Evolutionary conservation across 495 filamentous ascomycete species (phyloP), one percentile per base, ranked within the genome.

Genomic region (Penicillium mononematosum): DNA sequence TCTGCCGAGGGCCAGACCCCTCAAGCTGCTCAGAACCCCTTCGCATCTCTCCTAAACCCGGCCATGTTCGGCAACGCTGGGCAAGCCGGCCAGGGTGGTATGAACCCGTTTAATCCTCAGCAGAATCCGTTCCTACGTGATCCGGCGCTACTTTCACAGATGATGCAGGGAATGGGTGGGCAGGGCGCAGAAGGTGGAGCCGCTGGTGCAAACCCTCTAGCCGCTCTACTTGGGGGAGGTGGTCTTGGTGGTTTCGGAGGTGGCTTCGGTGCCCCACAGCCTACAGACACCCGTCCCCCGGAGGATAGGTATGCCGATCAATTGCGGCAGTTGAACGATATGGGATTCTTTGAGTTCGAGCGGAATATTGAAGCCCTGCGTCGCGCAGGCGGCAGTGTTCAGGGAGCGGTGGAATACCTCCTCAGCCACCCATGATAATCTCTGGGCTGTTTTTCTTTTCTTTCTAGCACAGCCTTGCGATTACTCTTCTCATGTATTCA

Each of bases 261-360:
- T 34, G 73, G 72, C 5, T 71, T 74, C 29, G 70, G 74, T n/a
- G 65, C 67, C 11, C 55, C 61, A 16, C 74, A 81, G 6, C 85
- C 89, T 7, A 65, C 77, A 5, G 95, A 98, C 70, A 93, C 80
- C 65, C 81, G 92, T 57, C 91, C 94, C 17, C 94, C 93, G 0
- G 95, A 98, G 78, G 95, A 97, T 67, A 78, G 89, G 59, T 99
- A 96, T 59, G 91, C 88, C 7, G 85, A 88, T 14, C 95, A 99
- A 68, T 76, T 99, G 46, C 80, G 91, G 45, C 93, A 97, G 69
- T 75, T 99, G 59, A 98, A 99, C 69, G 94, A 98, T 52, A 99
- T 99, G 95, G 95, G 95, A 5, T 98, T 99, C 71, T 96, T 85
- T 68, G 94, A 99, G 61, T 98, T 98, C 66, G 92, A 98, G 53